Conservation (phyloP, 805 yeast species). For the Wickerhamiella allomyrinae region DNA sequence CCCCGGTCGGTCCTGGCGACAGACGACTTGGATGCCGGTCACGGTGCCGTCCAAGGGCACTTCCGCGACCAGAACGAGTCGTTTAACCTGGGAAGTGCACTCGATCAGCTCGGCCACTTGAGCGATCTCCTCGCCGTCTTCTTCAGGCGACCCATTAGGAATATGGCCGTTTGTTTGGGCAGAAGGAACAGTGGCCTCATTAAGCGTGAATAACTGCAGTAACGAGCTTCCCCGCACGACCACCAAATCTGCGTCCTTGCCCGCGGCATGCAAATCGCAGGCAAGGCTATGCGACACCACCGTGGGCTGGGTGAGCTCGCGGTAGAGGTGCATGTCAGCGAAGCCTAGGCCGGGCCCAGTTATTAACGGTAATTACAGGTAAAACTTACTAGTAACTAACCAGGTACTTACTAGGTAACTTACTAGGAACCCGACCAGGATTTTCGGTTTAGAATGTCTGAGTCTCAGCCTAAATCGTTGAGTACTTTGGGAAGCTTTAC, state of each 20-base stretch:
- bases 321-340: slow-evolving; percentile 56
- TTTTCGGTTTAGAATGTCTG: too few species aligned
- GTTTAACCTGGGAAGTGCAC: slow-evolving; percentile 16
- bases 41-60: slow-evolving; percentile 59
- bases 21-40: slow-evolving; percentile 34
- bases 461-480: too few species aligned
- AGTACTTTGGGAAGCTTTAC: slow-evolving; percentile 43
- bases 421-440: too few species aligned
- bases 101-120: slow-evolving; percentile 15
- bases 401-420: too few species aligned
- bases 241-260: slow-evolving; percentile 32
- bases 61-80: slow-evolving; percentile 40
- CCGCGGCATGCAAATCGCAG: slow-evolving; percentile 21
- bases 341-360: too few species aligned
- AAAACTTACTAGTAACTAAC: too few species aligned
- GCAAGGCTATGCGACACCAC: slow-evolving; percentile 48
- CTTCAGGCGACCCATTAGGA: too few species aligned
- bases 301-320: slow-evolving; percentile 64
- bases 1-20: background rate
- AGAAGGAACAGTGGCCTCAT: slow-evolving; percentile 18
- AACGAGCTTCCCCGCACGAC: slow-evolving; percentile 52
- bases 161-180: too few species aligned
- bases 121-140: slow-evolving; percentile 10
- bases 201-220: slow-evolving; percentile 44
- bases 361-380: too few species aligned